These are phyloP conservation scores for Zymoseptoria pseudotritici DNA, from an alignment of 2,329 filamentous ascomycete genomes.

Conservation along the genomic window DNA sequence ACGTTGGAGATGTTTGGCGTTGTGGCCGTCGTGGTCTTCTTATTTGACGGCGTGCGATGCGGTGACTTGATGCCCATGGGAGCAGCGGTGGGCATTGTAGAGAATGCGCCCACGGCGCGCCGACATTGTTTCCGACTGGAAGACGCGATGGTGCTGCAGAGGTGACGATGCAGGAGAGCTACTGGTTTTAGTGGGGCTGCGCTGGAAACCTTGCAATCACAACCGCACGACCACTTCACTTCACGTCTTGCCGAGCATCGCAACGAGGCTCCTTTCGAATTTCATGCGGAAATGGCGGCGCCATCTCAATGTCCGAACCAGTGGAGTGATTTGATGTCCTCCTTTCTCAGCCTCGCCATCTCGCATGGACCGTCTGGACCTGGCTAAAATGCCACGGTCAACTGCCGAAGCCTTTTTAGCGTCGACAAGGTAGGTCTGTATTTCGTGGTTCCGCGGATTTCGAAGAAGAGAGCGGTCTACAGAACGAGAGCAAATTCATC, in stretches of 20 bases:
- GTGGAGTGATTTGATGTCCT: background rate
- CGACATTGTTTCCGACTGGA: background rate
- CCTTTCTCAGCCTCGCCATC: background rate
- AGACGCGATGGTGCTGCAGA: background rate
- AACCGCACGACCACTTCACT: background rate
- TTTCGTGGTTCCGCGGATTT: background rate
- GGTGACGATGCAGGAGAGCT: background rate
- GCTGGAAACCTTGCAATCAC: background rate
- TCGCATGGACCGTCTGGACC: background rate
- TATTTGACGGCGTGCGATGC: conserved; percentile 14
- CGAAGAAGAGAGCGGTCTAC: background rate
- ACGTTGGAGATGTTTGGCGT: conserved; percentile 82
- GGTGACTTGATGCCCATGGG: conserved; percentile 12
- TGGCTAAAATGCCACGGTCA: background rate
- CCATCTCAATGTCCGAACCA: background rate
- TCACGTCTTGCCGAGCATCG: background rate
- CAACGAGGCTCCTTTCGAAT: background rate
- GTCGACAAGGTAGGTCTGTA: background rate
- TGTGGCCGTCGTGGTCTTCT: conserved; percentile 15
- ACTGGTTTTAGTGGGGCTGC: background rate
- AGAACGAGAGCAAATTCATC: background rate
- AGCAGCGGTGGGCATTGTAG: conserved; percentile 2
- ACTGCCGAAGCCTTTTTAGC: background rate
- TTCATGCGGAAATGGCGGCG: background rate
- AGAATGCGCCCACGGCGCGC: background rate